Evolutionary conservation across 2,329 filamentous ascomycete species (phyloP), one percentile per base, ranked within the genome.

Genomic region (Arthrobotrys pseudoclavata): DNA sequence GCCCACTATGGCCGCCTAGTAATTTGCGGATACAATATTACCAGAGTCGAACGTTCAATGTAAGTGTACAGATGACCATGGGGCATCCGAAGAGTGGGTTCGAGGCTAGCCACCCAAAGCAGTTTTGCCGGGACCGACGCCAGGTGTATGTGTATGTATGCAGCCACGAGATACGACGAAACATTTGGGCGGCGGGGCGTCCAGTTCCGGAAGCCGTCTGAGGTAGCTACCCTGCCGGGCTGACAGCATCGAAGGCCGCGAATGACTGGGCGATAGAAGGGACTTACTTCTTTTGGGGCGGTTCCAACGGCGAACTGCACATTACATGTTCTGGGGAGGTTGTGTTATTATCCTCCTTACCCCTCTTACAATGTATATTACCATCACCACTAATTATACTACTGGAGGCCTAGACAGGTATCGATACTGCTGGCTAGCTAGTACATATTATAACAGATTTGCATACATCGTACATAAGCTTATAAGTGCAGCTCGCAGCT

Each of bases 171-270:
- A 45, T 47, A 45, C 34, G 61, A 66, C 67, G 67, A 77, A 77
- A 77, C 74, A 45, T 66, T 31, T 42, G 42, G 64, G 50, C 64
- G 42, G 66, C 66, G 72, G n/a, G 42, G 42, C 42, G 61, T 63
- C 67, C 68, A 62, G 45, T 70, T 77, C 74, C 74, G 74, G 74
- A 70, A 69, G 57, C 48, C 71, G 57, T 48, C 20, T 57, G 40
- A 53, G 26, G 24, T 13, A 22, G 57, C 55, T 37, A 60, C 53
- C 53, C 20, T 40, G 53, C 34, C 53, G 53, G 53, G 53, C 53
- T 60, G 53, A 31, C 53, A 50, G 20, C 4, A 45, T 45, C 42
- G 4, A 45, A n/a, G 42, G 52, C 29, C 24, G 31, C 4, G 29
- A 34, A 34, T 29, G 52, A 34, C 53, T 40, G 31, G 53, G 31